Base-by-base conservation (phyloP, 441 rosid genomes). In the Pelargonium cotyledonis region DNA sequence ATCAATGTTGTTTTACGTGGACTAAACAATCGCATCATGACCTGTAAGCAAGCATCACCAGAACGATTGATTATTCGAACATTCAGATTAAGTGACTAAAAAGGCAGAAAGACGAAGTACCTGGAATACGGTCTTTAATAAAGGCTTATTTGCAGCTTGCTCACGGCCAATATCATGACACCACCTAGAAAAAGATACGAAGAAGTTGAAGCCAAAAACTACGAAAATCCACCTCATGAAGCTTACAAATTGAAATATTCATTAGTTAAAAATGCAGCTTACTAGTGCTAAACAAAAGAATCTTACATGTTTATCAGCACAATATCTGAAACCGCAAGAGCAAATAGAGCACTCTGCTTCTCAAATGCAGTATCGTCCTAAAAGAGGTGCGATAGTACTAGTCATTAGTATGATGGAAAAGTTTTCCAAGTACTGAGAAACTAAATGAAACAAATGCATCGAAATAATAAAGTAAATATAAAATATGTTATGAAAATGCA, bases 271-370 rank as follows among this genome's bases (percentile, higher is more conserved):
- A 65, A 47, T 23, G 7, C 61, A 71, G 19, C 55, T 38, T 51
- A 23, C 8, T 19, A 71, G 29, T 35, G 70, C 67, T 8, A 51
- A 64, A 69, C 26, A n/a, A 63, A 74, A 67, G 43, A 10, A 58
- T 74, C 92, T 87, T 85, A 93, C 99, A 96, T 96, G 85, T 96
- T 96, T 74, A 96, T 95, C 76, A 95, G 87, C 70, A 95, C 96
- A 55, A 95, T 88, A 82, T 96, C 99, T 61, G 99, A 92, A 76
- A 96, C 97, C 44, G 98, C 99, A 67, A 96, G 89, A 38, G 99
- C 98, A 77, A 95, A 96, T 67, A 95, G 98, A 63, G 99, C 97
- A 84, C 98, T 95, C 82, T 95, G 99, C 86, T 95, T 95, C 88
- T 95, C 99, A 76, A 95, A 95, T 46, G 98, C 92, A 64, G 99